A percentile compares a stretch with the other conserved stretches of the same genome.
phyloP scores from a whole-genome alignment of 805 yeast genomes.

The Ogataea methanolica region DNA sequence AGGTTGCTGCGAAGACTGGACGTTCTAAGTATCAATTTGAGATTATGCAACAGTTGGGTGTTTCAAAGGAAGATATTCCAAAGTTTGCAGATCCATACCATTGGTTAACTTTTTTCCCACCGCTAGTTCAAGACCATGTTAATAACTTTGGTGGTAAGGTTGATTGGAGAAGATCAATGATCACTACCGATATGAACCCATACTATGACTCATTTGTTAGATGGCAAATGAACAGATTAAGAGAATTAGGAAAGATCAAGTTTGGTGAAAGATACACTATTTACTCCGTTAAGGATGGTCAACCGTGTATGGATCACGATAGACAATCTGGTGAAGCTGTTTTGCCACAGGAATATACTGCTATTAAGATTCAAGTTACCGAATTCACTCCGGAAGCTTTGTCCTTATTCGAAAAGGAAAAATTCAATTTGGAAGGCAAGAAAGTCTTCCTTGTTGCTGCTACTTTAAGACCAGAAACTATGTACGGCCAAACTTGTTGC shows the following conservation, averaged over 20 bases:
- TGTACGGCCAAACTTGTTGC: slow-evolving; percentile 98
- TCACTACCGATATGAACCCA: slow-evolving; percentile 93
- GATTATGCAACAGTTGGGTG: slow-evolving; percentile 93
- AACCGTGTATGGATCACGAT: slow-evolving; percentile 99
- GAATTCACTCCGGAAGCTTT: slow-evolving; percentile 57
- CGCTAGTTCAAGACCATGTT: slow-evolving; percentile 78
- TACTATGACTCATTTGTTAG: slow-evolving; percentile 92
- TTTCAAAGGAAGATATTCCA: slow-evolving; percentile 73
- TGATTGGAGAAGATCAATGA: slow-evolving; percentile 96
- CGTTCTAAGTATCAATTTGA: slow-evolving; percentile 92
- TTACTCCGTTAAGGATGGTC: slow-evolving; percentile 96
- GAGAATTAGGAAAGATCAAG: slow-evolving; percentile 84
- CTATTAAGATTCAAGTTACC: slow-evolving; percentile 74
- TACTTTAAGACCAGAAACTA: slow-evolving; percentile 96
- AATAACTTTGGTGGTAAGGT: slow-evolving; percentile 83
- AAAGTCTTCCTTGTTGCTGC: slow-evolving; percentile 88
- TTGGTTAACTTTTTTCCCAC: slow-evolving; percentile 93
- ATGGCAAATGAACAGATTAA: slow-evolving; percentile 93
- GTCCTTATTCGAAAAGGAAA: slow-evolving; percentile 45
- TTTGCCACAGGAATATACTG: slow-evolving; percentile 93
- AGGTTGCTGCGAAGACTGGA: slow-evolving; percentile 91
- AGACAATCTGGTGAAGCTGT: slow-evolving; percentile 97
- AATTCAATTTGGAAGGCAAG: slow-evolving; percentile 46
- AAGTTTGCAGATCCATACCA: slow-evolving; percentile 88
- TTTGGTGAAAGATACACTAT: slow-evolving; percentile 98